These are phyloP conservation scores for Rhodotorula graminis DNA, from an alignment of 768 basidiomycete genomes.

Conservation along the genomic window DNA sequence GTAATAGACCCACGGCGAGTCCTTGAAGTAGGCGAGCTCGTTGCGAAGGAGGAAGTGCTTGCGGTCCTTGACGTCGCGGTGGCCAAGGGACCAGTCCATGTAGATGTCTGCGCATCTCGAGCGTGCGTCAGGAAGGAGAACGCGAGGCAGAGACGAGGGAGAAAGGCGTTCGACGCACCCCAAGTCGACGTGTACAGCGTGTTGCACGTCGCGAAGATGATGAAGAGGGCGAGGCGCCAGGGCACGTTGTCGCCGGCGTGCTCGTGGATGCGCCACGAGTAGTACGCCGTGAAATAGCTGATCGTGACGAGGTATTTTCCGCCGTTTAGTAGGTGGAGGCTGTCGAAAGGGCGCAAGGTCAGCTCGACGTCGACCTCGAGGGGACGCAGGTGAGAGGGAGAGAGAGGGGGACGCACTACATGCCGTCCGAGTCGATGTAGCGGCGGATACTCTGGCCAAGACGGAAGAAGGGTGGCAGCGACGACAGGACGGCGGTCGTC, in stretches of 20 bases:
- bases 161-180: conserved; percentile 53
- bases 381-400: background rate
- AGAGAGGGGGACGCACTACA: conserved; percentile 8
- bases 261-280: conserved; percentile 67
- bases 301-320: conserved; percentile 45
- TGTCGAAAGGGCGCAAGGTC: conserved; percentile 43
- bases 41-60: conserved; percentile 61
- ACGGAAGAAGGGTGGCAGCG: conserved; percentile 70
- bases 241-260: conserved; percentile 38
- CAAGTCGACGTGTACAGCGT: conserved; percentile 70
- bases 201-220: conserved; percentile 60
- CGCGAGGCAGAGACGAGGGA: background rate
- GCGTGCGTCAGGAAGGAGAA: too few relatives aligned
- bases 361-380: too few relatives aligned
- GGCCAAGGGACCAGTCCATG: conserved; percentile 87
- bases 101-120: conserved; percentile 41
- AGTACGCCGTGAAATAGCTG: conserved; percentile 55
- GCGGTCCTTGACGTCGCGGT: conserved; percentile 51
- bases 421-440: conserved; percentile 64
- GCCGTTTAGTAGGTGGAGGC: conserved; percentile 83
- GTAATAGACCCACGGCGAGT: conserved; percentile 56
- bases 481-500: conserved; percentile 58
- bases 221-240: conserved; percentile 61
- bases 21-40: conserved; percentile 65
- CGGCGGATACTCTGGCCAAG: conserved; percentile 80